Percentiles rank a stretch among this genome's conserved stretches.
Conservation (phyloP, 257 asterid genomes). For the Scutellaria galericulata region DNA sequence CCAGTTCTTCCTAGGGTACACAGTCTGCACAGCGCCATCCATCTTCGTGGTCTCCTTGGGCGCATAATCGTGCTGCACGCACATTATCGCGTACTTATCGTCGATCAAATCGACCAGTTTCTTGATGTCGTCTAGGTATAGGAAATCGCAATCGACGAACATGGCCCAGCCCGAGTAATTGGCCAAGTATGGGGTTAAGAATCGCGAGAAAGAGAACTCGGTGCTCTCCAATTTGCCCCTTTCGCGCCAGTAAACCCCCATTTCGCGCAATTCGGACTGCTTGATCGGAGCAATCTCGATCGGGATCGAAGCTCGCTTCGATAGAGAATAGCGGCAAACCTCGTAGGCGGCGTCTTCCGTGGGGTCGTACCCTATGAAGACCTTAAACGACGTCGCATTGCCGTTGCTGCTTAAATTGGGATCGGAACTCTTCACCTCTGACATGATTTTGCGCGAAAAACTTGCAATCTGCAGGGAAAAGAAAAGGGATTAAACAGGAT, state of each 20-base stretch:
- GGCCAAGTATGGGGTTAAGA: conserved; percentile 71
- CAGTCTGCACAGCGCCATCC: conserved; percentile 88
- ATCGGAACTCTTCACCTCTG: conserved; percentile 28
- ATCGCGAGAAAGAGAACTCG: conserved; percentile 81
- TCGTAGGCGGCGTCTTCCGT: conserved; percentile 76
- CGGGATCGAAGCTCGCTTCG: conserved; percentile 77
- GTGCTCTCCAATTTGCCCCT: conserved; percentile 87
- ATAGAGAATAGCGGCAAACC: conserved; percentile 73
- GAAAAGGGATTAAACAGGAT: conserved; percentile 14
- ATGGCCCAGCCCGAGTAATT: conserved; percentile 80
- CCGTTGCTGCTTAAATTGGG: conserved; percentile 33
- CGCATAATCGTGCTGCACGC: conserved; percentile 84
- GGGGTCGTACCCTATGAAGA: conserved; percentile 85
- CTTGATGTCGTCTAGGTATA: conserved; percentile 72
- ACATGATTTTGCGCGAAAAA: conserved; percentile 16
- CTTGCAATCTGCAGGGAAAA: conserved; percentile 25
- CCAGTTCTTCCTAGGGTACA: conserved; percentile 94
- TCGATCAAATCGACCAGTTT: conserved; percentile 61
- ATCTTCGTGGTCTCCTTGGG: conserved; percentile 89
- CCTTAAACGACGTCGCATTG: conserved; percentile 48
- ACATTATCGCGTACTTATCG: conserved; percentile 77
- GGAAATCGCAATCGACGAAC: conserved; percentile 92
- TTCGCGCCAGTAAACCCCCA: conserved; percentile 77
- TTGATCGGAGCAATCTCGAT: conserved; percentile 70
- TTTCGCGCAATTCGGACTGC: conserved; percentile 70